Evolutionary conservation across 2,329 filamentous ascomycete species (phyloP), one percentile per base, ranked within the genome.

Genomic region (Xylariaceae sp.): DNA sequence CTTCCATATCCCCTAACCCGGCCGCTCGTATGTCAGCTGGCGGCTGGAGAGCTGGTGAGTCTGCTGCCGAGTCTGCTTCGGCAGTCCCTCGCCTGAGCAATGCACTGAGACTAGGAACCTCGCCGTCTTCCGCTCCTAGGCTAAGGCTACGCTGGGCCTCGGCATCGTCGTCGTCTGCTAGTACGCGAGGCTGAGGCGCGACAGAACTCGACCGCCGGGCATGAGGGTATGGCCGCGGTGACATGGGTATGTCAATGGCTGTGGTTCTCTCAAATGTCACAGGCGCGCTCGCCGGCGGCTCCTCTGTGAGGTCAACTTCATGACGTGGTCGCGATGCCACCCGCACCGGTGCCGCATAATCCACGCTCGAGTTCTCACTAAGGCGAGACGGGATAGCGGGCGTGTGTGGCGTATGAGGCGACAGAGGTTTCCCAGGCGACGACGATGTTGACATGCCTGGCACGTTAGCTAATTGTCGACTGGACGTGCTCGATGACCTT

Each of bases 361-460:
- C 89, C 39, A 87, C 87, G 58, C 95, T 91, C 48, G 91, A 95
- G 69, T 96, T 93, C 61, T 95, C 92, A 69, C 92, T 96, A 19
- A 99, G 78, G n/a, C 95, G 85, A 6, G 93, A 97, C 17, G 94
- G 94, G 24, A 98, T 92, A 9, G 93, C 92, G 3, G 95, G 95
- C 0, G 92, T 96, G 69, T 98, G 93, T 1, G 93, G 92, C 0
- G 91, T 96, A 69, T 94, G 92, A 8, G 90, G 92, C 2, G 92
- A 96, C 16, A 96, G 84, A 0, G 92, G 91, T 68, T 96, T 96
- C 54, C 90, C 91, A 1, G 93, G 93, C 8, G 93, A 97, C 0
- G 92, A 94, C 1, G 91, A 94, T 9, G 88, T 88, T 3, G 93
- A 97, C 63, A 92, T 91, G 58, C 89, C 81, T 2, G 84, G 83